Percentiles rank a stretch among this genome's conserved stretches.
Conservation (phyloP, 805 yeast genomes). For the Ogataea wickerhamii region DNA sequence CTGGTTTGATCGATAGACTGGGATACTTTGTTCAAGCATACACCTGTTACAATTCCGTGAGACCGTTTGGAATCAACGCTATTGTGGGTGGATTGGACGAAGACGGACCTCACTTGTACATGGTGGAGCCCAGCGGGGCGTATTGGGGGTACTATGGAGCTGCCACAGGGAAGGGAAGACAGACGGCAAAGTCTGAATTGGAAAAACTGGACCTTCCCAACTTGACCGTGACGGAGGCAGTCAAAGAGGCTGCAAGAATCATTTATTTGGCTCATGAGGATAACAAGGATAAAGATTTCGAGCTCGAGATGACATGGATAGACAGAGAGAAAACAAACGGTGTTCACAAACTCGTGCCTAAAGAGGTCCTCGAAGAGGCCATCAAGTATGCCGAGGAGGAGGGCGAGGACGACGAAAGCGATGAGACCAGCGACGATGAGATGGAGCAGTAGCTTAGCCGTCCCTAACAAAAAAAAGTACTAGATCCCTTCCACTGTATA, state of each 20-base stretch:
- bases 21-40: constrained; percentile 93
- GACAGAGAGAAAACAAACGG: constrained; percentile 74
- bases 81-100: constrained; percentile 93
- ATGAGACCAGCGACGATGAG: constrained; percentile 37
- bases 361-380: constrained; percentile 77
- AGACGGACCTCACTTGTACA: constrained; percentile 81
- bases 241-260: constrained; percentile 90
- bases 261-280: constrained; percentile 95
- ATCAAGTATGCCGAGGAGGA: constrained; percentile 78
- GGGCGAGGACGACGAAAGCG: constrained; percentile 59
- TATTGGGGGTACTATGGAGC: constrained; percentile 98
- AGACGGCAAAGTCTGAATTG: constrained; percentile 93
- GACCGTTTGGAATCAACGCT: constrained; percentile 94
- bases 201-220: constrained; percentile 80
- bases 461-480: too few relatives aligned
- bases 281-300: constrained; percentile 95
- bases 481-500: too few relatives aligned
- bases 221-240: constrained; percentile 74
- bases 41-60: constrained; percentile 92
- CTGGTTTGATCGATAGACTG: constrained; percentile 79
- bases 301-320: constrained; percentile 90
- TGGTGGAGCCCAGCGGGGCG: constrained; percentile 96
- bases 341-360: constrained; percentile 74
- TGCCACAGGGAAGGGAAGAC: constrained; percentile 98
- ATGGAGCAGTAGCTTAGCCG: constrained; percentile 34